Conservation (phyloP, 176 grass and related monocot species). For the Leersia perrieri region DNA sequence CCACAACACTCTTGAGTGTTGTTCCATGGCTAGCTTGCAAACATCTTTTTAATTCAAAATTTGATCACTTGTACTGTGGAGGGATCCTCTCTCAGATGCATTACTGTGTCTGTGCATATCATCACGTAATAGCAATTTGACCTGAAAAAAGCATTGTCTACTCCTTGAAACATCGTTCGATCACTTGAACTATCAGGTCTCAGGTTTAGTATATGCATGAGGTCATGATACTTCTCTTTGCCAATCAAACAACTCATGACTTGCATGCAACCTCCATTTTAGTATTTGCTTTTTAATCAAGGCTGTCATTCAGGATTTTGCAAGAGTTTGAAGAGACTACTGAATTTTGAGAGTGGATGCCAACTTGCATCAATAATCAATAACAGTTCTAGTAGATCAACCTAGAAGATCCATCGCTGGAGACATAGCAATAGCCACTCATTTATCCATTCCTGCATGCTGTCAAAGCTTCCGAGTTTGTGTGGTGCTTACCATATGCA, state of each 20-base stretch:
- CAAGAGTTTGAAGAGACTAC: slow-evolving; percentile 45
- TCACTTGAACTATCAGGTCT: slow-evolving; percentile 63
- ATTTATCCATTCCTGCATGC: slow-evolving; percentile 41
- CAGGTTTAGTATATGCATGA: slow-evolving; percentile 58
- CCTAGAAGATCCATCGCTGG: slow-evolving; percentile 41
- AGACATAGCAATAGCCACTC: slow-evolving; percentile 45
- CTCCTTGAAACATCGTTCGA: slow-evolving; percentile 41
- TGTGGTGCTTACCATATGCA: slow-evolving; percentile 33
- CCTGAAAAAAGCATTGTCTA: slow-evolving; percentile 34
- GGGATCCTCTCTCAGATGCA: slow-evolving; percentile 56
- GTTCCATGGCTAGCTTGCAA: slow-evolving; percentile 44
- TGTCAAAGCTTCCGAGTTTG: slow-evolving; percentile 45
- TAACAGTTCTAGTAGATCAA: slow-evolving; percentile 32
- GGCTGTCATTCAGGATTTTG: slow-evolving; percentile 41
- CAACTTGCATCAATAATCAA: slow-evolving; percentile 28
- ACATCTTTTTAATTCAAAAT: slow-evolving; percentile 54
- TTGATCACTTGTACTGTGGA: slow-evolving; percentile 48
- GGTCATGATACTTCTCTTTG: slow-evolving; percentile 39
- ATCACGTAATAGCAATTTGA: slow-evolving; percentile 46
- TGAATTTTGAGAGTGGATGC: slow-evolving; percentile 44
- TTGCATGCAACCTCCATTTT: slow-evolving; percentile 41
- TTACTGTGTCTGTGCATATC: slow-evolving; percentile 44
- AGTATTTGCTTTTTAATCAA: slow-evolving; percentile 42
- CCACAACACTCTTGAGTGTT: slow-evolving; percentile 26
- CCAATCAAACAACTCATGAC: slow-evolving; percentile 35